These are phyloP conservation scores for Catunica adiposa DNA, from an alignment of 2,329 filamentous ascomycete species.

Conservation along the genomic window DNA sequence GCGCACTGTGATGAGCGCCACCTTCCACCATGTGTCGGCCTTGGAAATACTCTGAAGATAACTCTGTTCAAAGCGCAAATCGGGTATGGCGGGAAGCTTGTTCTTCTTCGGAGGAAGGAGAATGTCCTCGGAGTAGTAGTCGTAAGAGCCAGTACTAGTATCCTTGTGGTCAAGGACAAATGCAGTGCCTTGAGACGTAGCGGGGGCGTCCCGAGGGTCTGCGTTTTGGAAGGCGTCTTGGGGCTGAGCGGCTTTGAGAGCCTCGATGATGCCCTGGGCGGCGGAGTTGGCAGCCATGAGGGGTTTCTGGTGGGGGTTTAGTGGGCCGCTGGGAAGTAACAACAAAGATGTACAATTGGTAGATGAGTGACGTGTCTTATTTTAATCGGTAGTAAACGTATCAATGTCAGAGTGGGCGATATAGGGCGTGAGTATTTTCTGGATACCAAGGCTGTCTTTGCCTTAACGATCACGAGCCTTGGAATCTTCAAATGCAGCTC, in stretches of 20 bases:
- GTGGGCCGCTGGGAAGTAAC: too few relatives aligned
- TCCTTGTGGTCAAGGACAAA: slow-evolving; percentile 9
- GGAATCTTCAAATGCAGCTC: neutral
- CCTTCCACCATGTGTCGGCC: slow-evolving; percentile 62
- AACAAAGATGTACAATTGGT: too few relatives aligned
- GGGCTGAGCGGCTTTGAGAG: slow-evolving; percentile 14
- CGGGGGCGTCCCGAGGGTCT: slow-evolving; percentile 12
- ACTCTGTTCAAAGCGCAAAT: slow-evolving; percentile 94
- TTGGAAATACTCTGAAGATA: slow-evolving; percentile 78
- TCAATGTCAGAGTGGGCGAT: too few relatives aligned
- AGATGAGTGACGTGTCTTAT: too few relatives aligned
- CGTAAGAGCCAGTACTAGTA: slow-evolving; percentile 27
- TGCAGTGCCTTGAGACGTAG: slow-evolving; percentile 10
- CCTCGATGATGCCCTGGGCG: slow-evolving; percentile 12
- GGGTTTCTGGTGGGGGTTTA: neutral
- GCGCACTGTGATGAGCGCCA: slow-evolving; percentile 68
- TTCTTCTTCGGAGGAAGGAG: slow-evolving; percentile 36
- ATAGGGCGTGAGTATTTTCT: too few relatives aligned
- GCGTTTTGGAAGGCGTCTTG: slow-evolving; percentile 12
- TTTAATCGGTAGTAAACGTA: too few relatives aligned
- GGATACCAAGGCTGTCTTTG: neutral
- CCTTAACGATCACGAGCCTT: neutral
- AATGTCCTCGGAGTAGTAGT: slow-evolving; percentile 54
- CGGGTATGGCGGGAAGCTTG: slow-evolving; percentile 52
- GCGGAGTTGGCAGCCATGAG: slow-evolving; percentile 6